Evolutionary conservation across 495 filamentous ascomycete species (phyloP), one percentile per base, ranked within the genome.

Genomic region (Margaritispora aquatica): DNA sequence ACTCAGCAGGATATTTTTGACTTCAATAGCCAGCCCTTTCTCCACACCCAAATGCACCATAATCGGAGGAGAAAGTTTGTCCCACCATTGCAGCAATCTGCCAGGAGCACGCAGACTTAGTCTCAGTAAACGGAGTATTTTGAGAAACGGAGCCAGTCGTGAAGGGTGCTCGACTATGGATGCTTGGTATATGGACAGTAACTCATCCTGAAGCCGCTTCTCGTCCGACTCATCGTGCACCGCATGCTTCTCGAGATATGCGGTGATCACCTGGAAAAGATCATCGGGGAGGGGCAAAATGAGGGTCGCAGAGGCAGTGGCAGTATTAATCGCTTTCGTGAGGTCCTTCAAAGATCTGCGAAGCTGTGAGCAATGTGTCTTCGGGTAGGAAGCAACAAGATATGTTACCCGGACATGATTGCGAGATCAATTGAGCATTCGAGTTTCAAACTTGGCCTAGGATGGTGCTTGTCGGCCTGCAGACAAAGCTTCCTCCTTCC

Each of bases 171-270:
- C 76, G 15, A 72, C 69, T 20, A 89, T 79, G 41, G 74, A 73
- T 63, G 77, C 79, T 54, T 81, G 73, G 68, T 83, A 86, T 50
- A 89, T 69, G 19, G 70, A 70, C 21, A 85, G 72, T 2, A 91
- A 73, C 58, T 89, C 87, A 10, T 88, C 84, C 49, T 88, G 84
- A 54, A 89, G 71, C 26, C 82, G 79, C 48, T 86, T 80, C 11
- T 79, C 75, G 26, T 82, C 79, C 47, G 74, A 70, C 31, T 86
- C 84, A 54, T 88, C 85, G 52, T 78, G 74, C 51, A 75, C 74
- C 20, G 74, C 63, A 64, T 85, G 80, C 61, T 79, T 81, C 34
- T 81, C 78, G 24, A 88, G 73, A 70, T 87, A 90, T 31, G 71
- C 71, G 44, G 83, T 71, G 29, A 91, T 80, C 21, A 82, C 72